Evolutionary conservation across 805 yeast species (phyloP).

Genomic region (Hanseniaspora thailandica): DNA sequence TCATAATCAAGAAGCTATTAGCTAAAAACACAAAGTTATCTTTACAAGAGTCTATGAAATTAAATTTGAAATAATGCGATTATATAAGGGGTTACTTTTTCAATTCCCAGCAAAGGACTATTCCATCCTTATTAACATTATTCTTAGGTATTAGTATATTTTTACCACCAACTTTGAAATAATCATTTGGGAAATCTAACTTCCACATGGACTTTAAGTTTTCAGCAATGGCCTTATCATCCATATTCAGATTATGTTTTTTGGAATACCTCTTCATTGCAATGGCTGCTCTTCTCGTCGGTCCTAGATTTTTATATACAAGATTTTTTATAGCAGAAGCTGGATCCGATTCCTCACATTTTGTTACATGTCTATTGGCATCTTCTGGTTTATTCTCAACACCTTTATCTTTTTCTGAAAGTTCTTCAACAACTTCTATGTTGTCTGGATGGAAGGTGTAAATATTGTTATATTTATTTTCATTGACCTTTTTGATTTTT

Average conservation of each 20-base stretch:
- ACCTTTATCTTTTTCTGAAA: no score
- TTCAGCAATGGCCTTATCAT: background rate
- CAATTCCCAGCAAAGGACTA: background rate
- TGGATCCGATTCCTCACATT: background rate
- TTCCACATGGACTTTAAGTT: background rate
- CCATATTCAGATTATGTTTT: background rate
- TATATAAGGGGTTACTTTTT: background rate
- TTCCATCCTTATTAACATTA: background rate
- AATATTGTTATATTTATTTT: background rate
- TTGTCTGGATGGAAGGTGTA: background rate
- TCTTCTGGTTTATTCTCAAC: no score
- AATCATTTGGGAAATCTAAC: background rate
- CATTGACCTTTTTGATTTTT: background rate
- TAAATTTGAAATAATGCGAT: background rate
- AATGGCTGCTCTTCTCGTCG: background rate
- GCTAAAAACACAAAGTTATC: background rate
- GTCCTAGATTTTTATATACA: background rate
- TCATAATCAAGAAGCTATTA: slow-evolving; percentile 51
- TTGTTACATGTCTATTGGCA: background rate
- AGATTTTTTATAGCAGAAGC: background rate
- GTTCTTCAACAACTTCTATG: background rate
- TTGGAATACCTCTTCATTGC: background rate
- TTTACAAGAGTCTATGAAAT: background rate
- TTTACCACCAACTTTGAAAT: background rate
- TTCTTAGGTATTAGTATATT: background rate